Base-by-base conservation (phyloP, 2,329 filamentous ascomycete genomes). In the Cytospora schulzeri region DNA sequence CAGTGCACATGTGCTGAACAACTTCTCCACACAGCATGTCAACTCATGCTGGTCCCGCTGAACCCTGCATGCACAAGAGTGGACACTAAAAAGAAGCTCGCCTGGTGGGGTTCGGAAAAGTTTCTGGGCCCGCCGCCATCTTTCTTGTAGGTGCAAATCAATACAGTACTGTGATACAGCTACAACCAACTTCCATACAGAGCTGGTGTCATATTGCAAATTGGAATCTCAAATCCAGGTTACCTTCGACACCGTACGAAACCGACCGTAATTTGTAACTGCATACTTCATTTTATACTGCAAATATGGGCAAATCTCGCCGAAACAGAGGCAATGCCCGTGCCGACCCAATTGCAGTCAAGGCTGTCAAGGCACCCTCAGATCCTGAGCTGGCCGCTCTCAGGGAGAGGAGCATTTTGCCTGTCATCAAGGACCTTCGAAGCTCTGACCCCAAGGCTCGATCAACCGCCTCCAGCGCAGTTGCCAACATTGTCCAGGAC, bases 371-470 rank as follows among this genome's bases (percentile, higher is more conserved):
- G 71, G 84, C 84, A 24, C 86, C 85, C 5, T 77, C 85, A 2
- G 87, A 89, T 71, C 86, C 87, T 8, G 85, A 88, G 72, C 81
- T 89, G 62, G 83, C 84, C 26, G 85, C 85, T 15, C 80, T 91
- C 52, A 81, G 88, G 38, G 86, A 89, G 67, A 78, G 81, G 75
- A 85, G 83, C 73, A 87, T 91, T 71, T 75, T 90, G 41, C 88
- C 88, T 22, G 81, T 88, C 53, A 77, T 91, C 66, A 81, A 81
- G 67, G 82, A 88, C 68, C 77, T 91, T 50, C 80, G 85, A 70
- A 86, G 83, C 71, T 71, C 84, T 38, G 84, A 89, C 51, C 78
- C 84, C 57, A 86, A 85, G 72, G 81, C 80, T n/a, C 82, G 87
- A 62, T 83, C 84, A 7, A 73, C 83, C 2, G 88, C 88, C 14